Base-by-base conservation (phyloP, 345 rosid genomes). In the Pistacia integerrima region DNA sequence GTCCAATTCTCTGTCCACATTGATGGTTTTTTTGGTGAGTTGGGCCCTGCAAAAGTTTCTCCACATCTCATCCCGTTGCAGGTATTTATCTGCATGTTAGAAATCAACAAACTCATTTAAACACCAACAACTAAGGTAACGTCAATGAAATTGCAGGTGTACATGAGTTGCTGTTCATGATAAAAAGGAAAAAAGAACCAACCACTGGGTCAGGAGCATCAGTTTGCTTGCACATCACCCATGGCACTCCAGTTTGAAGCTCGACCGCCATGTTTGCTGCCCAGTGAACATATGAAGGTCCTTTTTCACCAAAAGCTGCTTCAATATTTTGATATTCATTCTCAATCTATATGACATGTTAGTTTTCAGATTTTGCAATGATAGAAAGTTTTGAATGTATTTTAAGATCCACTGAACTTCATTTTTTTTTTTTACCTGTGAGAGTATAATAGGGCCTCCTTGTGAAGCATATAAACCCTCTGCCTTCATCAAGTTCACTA, bases 131-230 rank as follows among this genome's bases (percentile, higher is more conserved):
- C 11, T 8, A n/a, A 14, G 2, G 1, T 11, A 12, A 4, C 11
- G 6, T 54, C 18, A 54, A 17, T 64, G 3, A 36, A 64, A 36
- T 8, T 38, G 46, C 46, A 41, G 46, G 46, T 41, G 33, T 41
- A 41, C 46, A 41, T 41, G 46, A 41, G 8, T 41, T 41, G 46
- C 9, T 41, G 46, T 41, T 41, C 46, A 41, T 14, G 8, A 14
- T 36, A 38, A 18, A 17, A 17, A 11, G 18, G 55, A n/a, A n/a
- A 18, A 33, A 0, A 3, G 17, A 25, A 70, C 88, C 58, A 51
- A 94, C 99, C 88, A 93, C 93, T 0, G 96, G 98, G 73, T 90
- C 94, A 36, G 99, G 98, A 70, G 98, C 97, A 76, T 95, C 97
- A 1, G 83, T 67, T 81, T 92, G 94, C 79, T 91, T 92, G 88